Percentiles rank a stretch among this genome's conserved stretches.
phyloP scores from a whole-genome alignment of 1,139 yeast genomes.

The Yamadazyma diddensiae region DNA sequence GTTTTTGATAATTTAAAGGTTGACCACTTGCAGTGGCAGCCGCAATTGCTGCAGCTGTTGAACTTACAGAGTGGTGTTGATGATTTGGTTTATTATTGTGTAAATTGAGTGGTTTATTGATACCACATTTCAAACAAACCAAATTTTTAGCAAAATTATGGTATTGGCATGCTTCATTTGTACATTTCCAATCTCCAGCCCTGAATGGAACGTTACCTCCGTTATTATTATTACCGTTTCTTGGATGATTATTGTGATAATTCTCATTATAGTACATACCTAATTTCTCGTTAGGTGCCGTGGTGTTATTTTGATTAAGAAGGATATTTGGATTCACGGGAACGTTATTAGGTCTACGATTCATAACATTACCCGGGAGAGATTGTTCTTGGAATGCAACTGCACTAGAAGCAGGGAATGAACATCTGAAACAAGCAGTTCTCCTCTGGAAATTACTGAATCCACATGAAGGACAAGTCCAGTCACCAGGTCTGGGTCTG shows the following conservation, averaged over 20 bases:
- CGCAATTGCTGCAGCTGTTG: slow-evolving; percentile 51
- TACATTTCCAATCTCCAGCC: slow-evolving; percentile 97
- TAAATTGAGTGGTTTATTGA: slow-evolving; percentile 56
- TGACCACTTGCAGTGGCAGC: slow-evolving; percentile 56
- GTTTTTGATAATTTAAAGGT: slow-evolving; percentile 28
- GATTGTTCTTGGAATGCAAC: slow-evolving; percentile 56
- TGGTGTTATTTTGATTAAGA: slow-evolving; percentile 9
- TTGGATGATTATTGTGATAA: slow-evolving; percentile 15
- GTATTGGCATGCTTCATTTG: slow-evolving; percentile 72
- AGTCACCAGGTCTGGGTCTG: slow-evolving; percentile 94
- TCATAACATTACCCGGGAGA: slow-evolving; percentile 14
- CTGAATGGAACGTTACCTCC: slow-evolving; percentile 68
- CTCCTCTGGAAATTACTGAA: slow-evolving; percentile 93
- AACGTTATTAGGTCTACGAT: slow-evolving; percentile 6
- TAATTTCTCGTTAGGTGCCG: slow-evolving; percentile 10
- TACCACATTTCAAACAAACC: slow-evolving; percentile 84
- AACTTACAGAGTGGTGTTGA: slow-evolving; percentile 34
- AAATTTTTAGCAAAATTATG: slow-evolving; percentile 93
- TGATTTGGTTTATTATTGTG: slow-evolving; percentile 16
- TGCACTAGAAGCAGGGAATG: slow-evolving; percentile 80
- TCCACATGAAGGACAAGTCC: slow-evolving; percentile 97
- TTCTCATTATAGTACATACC: slow-evolving; percentile 11
- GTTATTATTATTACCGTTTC: slow-evolving; percentile 8
- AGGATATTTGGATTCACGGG: slow-evolving; percentile 1
- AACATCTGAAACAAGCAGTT: slow-evolving; percentile 91